Evolutionary conservation across 495 filamentous ascomycete genomes (phyloP).

Genomic region (Sporormia fimetaria): DNA sequence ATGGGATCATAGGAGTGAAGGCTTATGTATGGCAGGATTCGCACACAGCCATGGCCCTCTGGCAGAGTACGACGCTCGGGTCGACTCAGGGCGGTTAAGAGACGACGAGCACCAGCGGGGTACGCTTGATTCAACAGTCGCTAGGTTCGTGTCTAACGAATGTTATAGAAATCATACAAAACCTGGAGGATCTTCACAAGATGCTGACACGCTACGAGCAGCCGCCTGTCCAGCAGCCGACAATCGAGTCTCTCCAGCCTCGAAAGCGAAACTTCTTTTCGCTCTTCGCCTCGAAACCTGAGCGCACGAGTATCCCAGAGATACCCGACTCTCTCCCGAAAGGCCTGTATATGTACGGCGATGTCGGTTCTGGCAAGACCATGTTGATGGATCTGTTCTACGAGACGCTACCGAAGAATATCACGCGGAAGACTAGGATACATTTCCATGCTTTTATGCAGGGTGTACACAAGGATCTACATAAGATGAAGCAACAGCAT

Average conservation of each 20-base stretch:
- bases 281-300: conserved; percentile 45
- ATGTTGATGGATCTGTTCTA: conserved; percentile 99
- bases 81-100: conserved; percentile 55
- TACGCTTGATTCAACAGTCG: conserved; percentile 38
- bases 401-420: conserved; percentile 74
- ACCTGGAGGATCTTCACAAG: conserved; percentile 79
- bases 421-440: conserved; percentile 80
- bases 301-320: conserved; percentile 29
- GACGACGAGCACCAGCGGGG: conserved; percentile 89
- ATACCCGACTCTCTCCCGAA: conserved; percentile 68
- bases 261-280: conserved; percentile 57
- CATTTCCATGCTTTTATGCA: conserved; percentile 99
- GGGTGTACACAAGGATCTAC: conserved; percentile 85
- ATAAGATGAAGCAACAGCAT: conserved; percentile 76
- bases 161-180: conserved; percentile 69
- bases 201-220: conserved; percentile 64
- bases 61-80: conserved; percentile 74
- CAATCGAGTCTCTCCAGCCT: conserved; percentile 54
- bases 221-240: conserved; percentile 64
- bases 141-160: neutral
- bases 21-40: conserved; percentile 2
- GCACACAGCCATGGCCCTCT: conserved; percentile 48
- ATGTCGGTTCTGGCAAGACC: conserved; percentile 96
- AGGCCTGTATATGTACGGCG: conserved; percentile 90
- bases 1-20: neutral